Percentiles rank a stretch among this genome's conserved stretches.
Evolutionary conservation across 108 stramenopile genomes (phyloP).

Genomic region (Fistulifera pelliculosa): DNA sequence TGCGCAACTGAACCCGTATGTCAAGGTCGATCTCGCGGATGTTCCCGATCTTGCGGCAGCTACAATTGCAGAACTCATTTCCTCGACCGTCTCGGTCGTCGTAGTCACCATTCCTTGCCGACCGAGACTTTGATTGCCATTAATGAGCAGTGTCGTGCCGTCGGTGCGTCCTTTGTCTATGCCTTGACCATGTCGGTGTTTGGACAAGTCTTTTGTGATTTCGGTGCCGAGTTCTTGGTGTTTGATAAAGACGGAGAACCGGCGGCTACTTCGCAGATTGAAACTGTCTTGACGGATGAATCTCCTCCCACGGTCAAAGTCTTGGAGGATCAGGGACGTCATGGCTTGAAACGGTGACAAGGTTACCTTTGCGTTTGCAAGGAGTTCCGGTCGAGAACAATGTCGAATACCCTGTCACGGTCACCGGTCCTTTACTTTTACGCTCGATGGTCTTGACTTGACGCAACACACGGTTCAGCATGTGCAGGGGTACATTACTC

Average conservation of each 20-base stretch:
- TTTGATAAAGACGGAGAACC: constrained; percentile 90
- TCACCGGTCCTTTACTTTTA: constrained; percentile 89
- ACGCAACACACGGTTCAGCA: constrained; percentile 6
- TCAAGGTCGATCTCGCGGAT: constrained; percentile 41
- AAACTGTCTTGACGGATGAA: constrained; percentile 68
- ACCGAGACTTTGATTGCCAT: constrained; percentile 48
- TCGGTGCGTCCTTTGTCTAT: constrained; percentile 67
- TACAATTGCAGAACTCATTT: constrained; percentile 37
- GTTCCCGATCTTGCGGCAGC: constrained; percentile 44
- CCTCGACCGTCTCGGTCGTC: constrained; percentile 36
- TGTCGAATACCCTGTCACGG: constrained; percentile 64
- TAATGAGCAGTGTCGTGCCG: constrained; percentile 66
- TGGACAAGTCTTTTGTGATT: constrained; percentile 93
- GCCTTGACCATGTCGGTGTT: constrained; percentile 77
- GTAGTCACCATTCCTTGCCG: constrained; percentile 71
- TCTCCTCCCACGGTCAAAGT: constrained; percentile 84
- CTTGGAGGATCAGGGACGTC: constrained; percentile 93
- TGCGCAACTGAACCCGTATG: constrained; percentile 87
- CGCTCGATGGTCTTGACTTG: constrained; percentile 64
- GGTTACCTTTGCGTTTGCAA: constrained; percentile 81
- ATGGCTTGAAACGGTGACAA: constrained; percentile 93
- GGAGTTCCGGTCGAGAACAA: constrained; percentile 57
- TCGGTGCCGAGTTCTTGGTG: constrained; percentile 83
- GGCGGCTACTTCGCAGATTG: constrained; percentile 82
- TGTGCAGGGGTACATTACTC: constrained; percentile 87